Conservation (phyloP, 352 stramenopile species). For the Phytophthora idaei region DNA sequence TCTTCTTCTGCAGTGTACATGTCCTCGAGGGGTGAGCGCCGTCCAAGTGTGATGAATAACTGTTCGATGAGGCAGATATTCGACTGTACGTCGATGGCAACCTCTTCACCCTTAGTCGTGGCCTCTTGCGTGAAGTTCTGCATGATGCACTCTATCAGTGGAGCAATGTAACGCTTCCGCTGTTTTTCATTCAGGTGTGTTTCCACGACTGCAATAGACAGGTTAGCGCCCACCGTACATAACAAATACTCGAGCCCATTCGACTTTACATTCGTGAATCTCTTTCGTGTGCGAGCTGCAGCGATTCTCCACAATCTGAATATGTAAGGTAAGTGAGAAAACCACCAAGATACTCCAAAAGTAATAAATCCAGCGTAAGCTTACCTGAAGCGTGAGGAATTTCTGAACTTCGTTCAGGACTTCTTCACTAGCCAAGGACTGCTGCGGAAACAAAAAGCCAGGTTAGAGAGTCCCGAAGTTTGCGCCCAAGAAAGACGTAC, state of each 20-base stretch:
- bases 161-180: conserved; percentile 38
- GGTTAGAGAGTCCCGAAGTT: conserved; percentile 11
- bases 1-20: conserved; percentile 85
- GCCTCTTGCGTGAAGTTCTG: conserved; percentile 44
- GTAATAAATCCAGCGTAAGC: background rate
- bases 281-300: conserved; percentile 55
- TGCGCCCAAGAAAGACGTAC: background rate
- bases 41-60: conserved; percentile 57
- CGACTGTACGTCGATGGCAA: conserved; percentile 69
- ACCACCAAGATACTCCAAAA: no score
- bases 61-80: conserved; percentile 74
- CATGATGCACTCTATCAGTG: conserved; percentile 46
- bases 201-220: conserved; percentile 30
- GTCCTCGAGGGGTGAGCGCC: conserved; percentile 65
- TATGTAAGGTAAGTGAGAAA: background rate
- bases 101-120: conserved; percentile 32
- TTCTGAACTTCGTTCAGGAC: conserved; percentile 33
- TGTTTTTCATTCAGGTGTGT: conserved; percentile 50
- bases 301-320: conserved; percentile 60
- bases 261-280: conserved; percentile 58
- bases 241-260: background rate
- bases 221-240: background rate
- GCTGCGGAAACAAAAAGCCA: conserved; percentile 22
- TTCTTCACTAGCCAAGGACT: conserved; percentile 36
- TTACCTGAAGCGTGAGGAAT: conserved; percentile 48